Percentiles rank a stretch among this genome's conserved stretches.
These are phyloP conservation scores for Lactarius tabidus DNA, from an alignment of 768 basidiomycete species.

Conservation along the genomic window DNA sequence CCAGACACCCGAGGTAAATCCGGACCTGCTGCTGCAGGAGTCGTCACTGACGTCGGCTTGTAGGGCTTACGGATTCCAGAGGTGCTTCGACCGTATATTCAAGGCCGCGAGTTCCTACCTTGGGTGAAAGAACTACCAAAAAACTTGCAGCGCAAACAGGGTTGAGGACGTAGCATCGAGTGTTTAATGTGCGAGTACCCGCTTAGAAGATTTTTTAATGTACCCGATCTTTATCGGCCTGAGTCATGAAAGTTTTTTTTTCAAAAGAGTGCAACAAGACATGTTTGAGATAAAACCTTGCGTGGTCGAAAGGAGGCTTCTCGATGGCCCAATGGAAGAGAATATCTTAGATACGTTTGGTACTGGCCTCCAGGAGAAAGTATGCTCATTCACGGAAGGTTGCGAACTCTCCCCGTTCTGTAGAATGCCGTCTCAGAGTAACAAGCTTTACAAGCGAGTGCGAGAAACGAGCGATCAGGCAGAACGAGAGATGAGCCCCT, in stretches of 20 bases:
- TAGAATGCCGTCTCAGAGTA: constrained; percentile 13
- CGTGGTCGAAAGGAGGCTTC: background rate
- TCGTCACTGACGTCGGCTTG: background rate
- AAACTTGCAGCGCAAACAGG: constrained; percentile 68
- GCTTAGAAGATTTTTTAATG: constrained; percentile 18
- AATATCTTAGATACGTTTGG: background rate
- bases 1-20: constrained; percentile 85
- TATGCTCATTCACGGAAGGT: constrained; percentile 5
- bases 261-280: constrained; percentile 1
- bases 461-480: constrained; percentile 11
- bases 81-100: constrained; percentile 91
- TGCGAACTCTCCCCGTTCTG: constrained; percentile 26
- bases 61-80: constrained; percentile 91
- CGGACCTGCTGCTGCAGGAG: background rate
- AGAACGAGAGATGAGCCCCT: constrained; percentile 11
- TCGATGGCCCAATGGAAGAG: background rate
- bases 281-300: background rate
- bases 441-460: constrained; percentile 15
- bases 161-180: constrained; percentile 28
- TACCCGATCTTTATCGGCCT: constrained; percentile 7
- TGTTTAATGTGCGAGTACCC: constrained; percentile 12
- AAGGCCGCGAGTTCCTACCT: constrained; percentile 85
- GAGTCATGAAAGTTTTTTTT: background rate
- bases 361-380: background rate
- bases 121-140: constrained; percentile 82